Evolutionary conservation across 805 yeast species (phyloP).

Genomic region (Candida caryicola): DNA sequence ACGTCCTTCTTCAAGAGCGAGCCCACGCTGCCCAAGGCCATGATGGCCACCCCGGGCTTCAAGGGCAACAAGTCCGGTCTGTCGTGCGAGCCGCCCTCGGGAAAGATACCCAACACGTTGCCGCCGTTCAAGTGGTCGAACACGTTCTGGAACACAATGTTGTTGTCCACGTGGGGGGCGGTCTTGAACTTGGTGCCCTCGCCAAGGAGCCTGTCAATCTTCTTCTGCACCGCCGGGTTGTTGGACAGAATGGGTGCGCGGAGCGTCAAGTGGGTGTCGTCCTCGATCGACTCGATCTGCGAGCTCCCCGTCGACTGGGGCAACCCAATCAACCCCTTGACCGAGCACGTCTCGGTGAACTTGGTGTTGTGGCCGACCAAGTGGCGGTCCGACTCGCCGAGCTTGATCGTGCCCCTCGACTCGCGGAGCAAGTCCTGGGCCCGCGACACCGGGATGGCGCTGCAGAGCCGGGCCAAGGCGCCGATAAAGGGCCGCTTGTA

Average conservation of each 20-base stretch:
- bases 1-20: constrained; percentile 20
- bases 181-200: constrained; percentile 31
- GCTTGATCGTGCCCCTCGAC: constrained; percentile 29
- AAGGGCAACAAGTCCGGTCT: constrained; percentile 41
- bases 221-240: constrained; percentile 12
- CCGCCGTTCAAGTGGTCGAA: constrained; percentile 34
- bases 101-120: constrained; percentile 39
- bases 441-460: constrained; percentile 42
- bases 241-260: constrained; percentile 23
- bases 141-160: constrained; percentile 34
- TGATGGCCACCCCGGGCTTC: constrained; percentile 45
- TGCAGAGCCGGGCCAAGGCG: constrained; percentile 26
- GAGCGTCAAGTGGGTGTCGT: constrained; percentile 28
- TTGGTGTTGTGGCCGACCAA: constrained; percentile 34
- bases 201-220: constrained; percentile 14
- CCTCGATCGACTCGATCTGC: constrained; percentile 27
- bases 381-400: constrained; percentile 15
- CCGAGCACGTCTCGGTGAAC: constrained; percentile 32
- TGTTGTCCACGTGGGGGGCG: constrained; percentile 42
- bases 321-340: constrained; percentile 37
- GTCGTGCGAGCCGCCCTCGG: constrained; percentile 46
- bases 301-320: constrained; percentile 35
- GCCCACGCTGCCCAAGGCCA: constrained; percentile 43
- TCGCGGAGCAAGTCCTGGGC: constrained; percentile 37
- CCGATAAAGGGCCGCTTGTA: constrained; percentile 33